Conservation (phyloP, 257 asterid species). For the Solanum appendiculatum region DNA sequence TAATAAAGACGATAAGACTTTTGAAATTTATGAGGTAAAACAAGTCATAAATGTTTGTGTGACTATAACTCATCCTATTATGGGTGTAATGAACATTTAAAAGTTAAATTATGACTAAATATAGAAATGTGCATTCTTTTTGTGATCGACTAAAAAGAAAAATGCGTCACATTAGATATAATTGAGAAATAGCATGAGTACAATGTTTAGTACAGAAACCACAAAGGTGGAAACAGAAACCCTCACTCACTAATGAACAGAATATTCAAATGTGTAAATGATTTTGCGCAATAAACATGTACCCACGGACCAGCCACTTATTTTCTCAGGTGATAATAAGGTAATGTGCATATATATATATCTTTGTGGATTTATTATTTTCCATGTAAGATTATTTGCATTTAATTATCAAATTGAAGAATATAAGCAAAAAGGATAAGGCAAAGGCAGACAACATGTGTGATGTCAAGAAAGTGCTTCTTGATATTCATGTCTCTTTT, state of each 20-base stretch:
- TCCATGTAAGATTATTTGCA: background rate
- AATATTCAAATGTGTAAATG: background rate
- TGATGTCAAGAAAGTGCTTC: background rate
- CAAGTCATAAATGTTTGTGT: background rate
- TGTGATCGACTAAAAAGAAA: too few relatives aligned
- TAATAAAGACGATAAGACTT: background rate
- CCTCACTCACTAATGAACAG: background rate
- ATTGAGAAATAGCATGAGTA: background rate
- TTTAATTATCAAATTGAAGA: background rate
- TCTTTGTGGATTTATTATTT: too few relatives aligned
- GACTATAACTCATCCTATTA: too few relatives aligned
- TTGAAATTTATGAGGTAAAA: background rate
- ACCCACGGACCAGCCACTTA: background rate
- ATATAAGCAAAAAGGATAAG: background rate
- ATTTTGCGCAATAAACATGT: background rate
- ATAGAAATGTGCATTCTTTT: too few relatives aligned
- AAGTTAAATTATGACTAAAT: too few relatives aligned
- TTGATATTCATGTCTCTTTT: background rate
- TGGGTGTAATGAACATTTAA: too few relatives aligned
- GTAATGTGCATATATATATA: background rate
- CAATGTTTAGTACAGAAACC: background rate
- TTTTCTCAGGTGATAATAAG: background rate
- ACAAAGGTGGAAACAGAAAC: background rate
- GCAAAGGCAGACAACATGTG: background rate
- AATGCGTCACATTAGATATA: too few relatives aligned